Evolutionary conservation across 345 rosid species (phyloP), one percentile per base, ranked within the genome.

Genomic region (Cardiospermum halicacabum): DNA sequence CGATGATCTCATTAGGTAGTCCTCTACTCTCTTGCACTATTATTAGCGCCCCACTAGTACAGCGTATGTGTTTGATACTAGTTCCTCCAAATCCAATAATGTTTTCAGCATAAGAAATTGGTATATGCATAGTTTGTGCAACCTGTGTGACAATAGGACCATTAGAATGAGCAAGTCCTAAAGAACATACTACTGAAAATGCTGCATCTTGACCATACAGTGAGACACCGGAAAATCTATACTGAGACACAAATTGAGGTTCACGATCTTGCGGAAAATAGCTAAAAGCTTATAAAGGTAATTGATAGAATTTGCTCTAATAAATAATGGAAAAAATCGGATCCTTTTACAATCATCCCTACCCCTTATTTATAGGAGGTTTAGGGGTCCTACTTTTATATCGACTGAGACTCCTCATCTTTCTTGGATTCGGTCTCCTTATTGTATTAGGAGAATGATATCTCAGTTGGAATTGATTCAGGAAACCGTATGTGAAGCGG

Each of bases 41-140:
- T 61, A 91, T 74, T 34, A 78, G 65, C 22, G 93, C 91, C 56
- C 93, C 96, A 61, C 96, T 88, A 34, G 86, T 72, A 25, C 79
- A 77, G 11, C 91, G 93, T 31, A 91, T 86, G 73, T 72, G 83
- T 59, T 87, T 91, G 68, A 91, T 86, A 68, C 80, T 91, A 61
- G 80, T 77, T 55, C 96, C 96, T 62, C 82, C 84, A 53, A 87
- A 51, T 63, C 96, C 94, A 40, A 90, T 88, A 5, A 90, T 90
- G 72, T 91, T 90, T 70, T 88, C 89, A 10, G 90, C 97, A 75
- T 84, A 85, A 16, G 89, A 76, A 60, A 90, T 74, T 4, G 97
- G 95, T 64, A 90, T 79, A 82, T 85, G 92, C 90, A 90, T 84
- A 13, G 87, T 90, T 67, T 85, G 92, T 56, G 91, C 79, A 58